Conservation (phyloP, 768 basidiomycete species). For the Boletus fagicola region DNA sequence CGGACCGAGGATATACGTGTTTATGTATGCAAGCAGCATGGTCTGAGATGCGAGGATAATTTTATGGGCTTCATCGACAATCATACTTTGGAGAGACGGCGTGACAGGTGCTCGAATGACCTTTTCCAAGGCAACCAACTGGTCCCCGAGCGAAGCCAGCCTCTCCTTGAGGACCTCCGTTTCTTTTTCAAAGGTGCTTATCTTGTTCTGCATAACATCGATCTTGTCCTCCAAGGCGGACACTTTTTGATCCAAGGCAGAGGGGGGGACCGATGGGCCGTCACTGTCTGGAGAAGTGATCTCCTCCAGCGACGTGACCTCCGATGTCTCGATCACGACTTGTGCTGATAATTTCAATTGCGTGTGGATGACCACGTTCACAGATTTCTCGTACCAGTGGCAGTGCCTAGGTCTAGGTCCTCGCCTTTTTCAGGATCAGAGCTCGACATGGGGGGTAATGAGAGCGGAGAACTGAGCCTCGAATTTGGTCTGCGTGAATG, state of each 20-base stretch:
- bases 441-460: slow-evolving; percentile 13
- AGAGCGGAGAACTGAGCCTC: slow-evolving; percentile 14
- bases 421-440: neutral
- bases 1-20: slow-evolving; percentile 8
- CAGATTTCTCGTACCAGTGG: slow-evolving; percentile 1
- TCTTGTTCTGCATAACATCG: neutral
- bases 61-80: slow-evolving; percentile 1
- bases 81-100: neutral
- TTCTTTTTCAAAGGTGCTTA: neutral
- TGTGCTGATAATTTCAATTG: slow-evolving; percentile 1
- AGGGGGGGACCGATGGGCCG: neutral
- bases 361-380: neutral
- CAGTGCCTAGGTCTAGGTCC: neutral
- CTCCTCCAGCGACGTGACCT: neutral
- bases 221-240: neutral
- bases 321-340: neutral
- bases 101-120: neutral
- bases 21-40: neutral
- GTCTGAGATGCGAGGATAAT: neutral
- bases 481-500: neutral
- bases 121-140: slow-evolving; percentile 6
- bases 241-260: neutral
- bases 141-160: slow-evolving; percentile 2
- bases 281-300: neutral
- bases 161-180: slow-evolving; percentile 1